Base-by-base conservation (phyloP, 345 rosid species). In the Bruguiera gymnorhiza region DNA sequence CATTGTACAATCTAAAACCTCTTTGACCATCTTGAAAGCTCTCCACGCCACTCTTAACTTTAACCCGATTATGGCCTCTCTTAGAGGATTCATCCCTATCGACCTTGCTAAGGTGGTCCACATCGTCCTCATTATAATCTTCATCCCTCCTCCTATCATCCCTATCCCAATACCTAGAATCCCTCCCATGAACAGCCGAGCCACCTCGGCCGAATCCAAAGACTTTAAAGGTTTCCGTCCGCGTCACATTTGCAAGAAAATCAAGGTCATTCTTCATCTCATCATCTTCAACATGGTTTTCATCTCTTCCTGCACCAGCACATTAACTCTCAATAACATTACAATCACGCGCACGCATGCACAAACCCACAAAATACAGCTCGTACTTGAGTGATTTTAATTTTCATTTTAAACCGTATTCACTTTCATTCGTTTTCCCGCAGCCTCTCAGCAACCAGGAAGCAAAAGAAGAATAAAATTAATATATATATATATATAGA, bases 101-200 rank as follows among this genome's bases (percentile, higher is more conserved):
- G 66, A 43, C 50, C 50, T 3, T 43, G 16, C 50, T 43, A 11
- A 43, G 16, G 50, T 75, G 82, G 34, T 86, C 83, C 30, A 82
- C 83, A 23, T 37, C 85, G 66, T 87, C 96, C 81, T 86, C 96
- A 63, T 80, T 75, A 55, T 92, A 95, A 74, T 95, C 99, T 68
- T 70, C 84, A 80, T 94, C 97, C 69, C 97, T 81, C 78, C 98
- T 89, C 81, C 98, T 85, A 74, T 91, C 98, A 78, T 94, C 98
- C 82, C 72, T 85, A 77, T 94, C 98, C 97, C 98, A 91, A 77
- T 84, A 84, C 74, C 97, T 84, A 3, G 98, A 94, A 81, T 94
- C 98, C 26, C 93, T 79, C 51, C 93, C 98, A 66, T 86, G 92
- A 30, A 76, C 58, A 26, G 79, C 86, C 0, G 95, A 86, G 60